These are phyloP conservation scores for Boeremia lycopersici DNA, from an alignment of 2,329 filamentous ascomycete species.

Conservation along the genomic window DNA sequence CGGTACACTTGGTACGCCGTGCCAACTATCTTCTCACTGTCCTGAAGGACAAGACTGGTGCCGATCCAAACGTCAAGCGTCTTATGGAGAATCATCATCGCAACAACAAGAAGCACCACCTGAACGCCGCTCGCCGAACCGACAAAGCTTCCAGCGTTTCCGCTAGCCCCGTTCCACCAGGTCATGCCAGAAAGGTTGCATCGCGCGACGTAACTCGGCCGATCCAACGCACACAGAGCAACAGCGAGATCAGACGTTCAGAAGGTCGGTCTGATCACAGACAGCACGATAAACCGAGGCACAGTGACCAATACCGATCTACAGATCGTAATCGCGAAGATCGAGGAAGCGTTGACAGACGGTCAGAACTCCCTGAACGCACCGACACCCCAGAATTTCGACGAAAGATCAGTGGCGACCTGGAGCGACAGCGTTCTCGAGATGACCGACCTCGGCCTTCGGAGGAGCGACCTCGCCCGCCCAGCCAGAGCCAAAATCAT, in stretches of 20 bases:
- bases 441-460: conserved; percentile 58
- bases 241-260: conserved; percentile 44
- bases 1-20: conserved; percentile 92
- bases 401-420: conserved; percentile 53
- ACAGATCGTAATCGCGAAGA: conserved; percentile 43
- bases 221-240: conserved; percentile 45
- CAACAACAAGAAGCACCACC: conserved; percentile 80
- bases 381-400: conserved; percentile 54
- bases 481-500: conserved; percentile 56
- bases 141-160: conserved; percentile 66
- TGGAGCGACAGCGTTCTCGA: conserved; percentile 28
- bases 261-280: conserved; percentile 41
- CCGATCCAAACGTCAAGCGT: conserved; percentile 75
- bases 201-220: conserved; percentile 47
- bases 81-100: conserved; percentile 91
- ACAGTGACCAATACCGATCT: conserved; percentile 45
- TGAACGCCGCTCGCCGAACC: conserved; percentile 62
- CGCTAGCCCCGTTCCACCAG: conserved; percentile 70
- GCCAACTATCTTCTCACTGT: conserved; percentile 97
- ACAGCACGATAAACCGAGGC: conserved; percentile 39
- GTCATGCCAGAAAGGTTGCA: conserved; percentile 41
- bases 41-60: conserved; percentile 79
- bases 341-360: conserved; percentile 47
- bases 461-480: conserved; percentile 43
- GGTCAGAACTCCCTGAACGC: conserved; percentile 39